Base-by-base conservation (phyloP, 2,329 filamentous ascomycete genomes). In the Xylariaceae sp. region DNA sequence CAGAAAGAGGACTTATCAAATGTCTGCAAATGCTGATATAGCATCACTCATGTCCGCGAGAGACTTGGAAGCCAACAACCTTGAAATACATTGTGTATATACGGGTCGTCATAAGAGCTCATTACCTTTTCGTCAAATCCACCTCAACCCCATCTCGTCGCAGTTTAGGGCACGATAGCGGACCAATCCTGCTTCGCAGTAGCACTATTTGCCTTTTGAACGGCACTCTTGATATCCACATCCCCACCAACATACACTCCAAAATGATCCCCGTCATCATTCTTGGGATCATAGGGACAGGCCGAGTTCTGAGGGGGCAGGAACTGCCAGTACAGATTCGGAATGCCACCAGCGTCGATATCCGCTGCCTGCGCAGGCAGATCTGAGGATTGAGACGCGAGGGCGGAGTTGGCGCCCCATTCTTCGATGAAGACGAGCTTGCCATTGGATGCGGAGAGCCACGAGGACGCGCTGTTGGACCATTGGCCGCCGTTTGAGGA, bases 341-440 rank as follows among this genome's bases (percentile, higher is more conserved):
- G 65, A 10, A 68, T 36, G 27, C 61, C 62, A 42, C 36, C 59
- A n/a, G 52, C 55, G 51, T 63, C 63, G 56, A 68, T 62, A 31
- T 63, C 59, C 31, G 45, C 53, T 30, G 59, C 56, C 48, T 67
- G 61, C 32, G 59, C 53, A 7, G 56, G 53, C 42, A 64, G 62
- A 46, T 61, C 61, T 7, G 50, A 49, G 43, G 40, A 39, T 4
- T 49, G 47, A 52, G 75, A 69, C 43, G 69, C 70, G 33, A 73
- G 67, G 2, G 71, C 71, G 0, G 74, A 74, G 52, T 78, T 75
- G 68, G 77, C 72, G 19, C 62, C 61, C 62, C 65, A 66, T 42
- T 65, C 64, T 49, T 66, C 63, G 11, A 66, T 48, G 48, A 60
- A 66, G 18, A 67, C 59, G 19, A 62, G 56, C 54, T 67, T 68